Percentiles rank a stretch among this genome's conserved stretches.
These are phyloP conservation scores for Skeletonema tropicum DNA, from an alignment of 108 stramenopile species.

Conservation along the genomic window DNA sequence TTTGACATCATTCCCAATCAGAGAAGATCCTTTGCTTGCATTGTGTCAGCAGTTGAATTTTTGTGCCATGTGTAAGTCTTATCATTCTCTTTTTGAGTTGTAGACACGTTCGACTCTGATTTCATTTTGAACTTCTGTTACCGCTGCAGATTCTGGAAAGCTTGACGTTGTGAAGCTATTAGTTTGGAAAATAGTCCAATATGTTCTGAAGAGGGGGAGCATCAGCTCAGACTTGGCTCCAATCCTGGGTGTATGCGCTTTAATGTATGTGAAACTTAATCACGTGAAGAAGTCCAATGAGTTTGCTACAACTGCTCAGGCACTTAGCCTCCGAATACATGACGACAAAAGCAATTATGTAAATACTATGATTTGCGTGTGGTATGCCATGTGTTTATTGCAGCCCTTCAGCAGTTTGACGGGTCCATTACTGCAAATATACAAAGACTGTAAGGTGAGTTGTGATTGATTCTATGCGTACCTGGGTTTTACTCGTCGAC, in stretches of 20 bases:
- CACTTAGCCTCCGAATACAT: not conserved
- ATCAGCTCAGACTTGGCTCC: slow-evolving; percentile 20
- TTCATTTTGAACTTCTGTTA: too few relatives aligned
- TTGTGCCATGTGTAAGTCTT: not conserved
- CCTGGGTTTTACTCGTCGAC: too few relatives aligned
- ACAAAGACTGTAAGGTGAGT: slow-evolving; percentile 9
- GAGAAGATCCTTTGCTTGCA: slow-evolving; percentile 8
- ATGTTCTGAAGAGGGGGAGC: slow-evolving; percentile 15
- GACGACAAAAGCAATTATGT: slow-evolving; percentile 13
- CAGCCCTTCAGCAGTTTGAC: slow-evolving; percentile 15
- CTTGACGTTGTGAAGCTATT: slow-evolving; percentile 2
- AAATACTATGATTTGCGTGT: not conserved
- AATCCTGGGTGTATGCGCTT: not conserved
- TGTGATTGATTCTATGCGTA: not conserved
- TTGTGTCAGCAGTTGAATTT: slow-evolving; percentile 14
- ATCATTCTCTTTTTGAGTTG: too few relatives aligned
- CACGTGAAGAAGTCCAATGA: slow-evolving; percentile 24
- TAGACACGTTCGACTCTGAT: too few relatives aligned
- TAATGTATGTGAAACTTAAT: slow-evolving; percentile 1
- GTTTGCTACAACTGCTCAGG: not conserved
- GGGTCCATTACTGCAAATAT: slow-evolving; percentile 9
- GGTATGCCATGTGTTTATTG: not conserved
- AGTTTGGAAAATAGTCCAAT: slow-evolving; percentile 4
- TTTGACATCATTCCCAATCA: not conserved
- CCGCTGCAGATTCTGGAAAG: slow-evolving; percentile 20